Percentiles rank a stretch among this genome's conserved stretches.
Evolutionary conservation across 1,284 basidiomycete genomes (phyloP).

Genomic region (Omphalotus olearius): DNA sequence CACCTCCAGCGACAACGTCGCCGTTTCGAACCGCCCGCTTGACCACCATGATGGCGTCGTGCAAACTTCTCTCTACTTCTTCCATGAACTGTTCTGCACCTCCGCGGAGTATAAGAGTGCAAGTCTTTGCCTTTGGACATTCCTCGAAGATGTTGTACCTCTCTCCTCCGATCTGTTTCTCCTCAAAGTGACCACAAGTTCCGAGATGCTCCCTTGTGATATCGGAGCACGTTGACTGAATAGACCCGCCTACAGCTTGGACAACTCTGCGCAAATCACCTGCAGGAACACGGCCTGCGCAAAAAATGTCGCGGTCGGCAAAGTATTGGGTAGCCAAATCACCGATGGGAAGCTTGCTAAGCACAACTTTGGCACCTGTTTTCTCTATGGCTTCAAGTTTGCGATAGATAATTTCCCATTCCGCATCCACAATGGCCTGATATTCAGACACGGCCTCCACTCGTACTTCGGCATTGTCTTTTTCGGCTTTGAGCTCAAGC

Average conservation of each 20-base stretch:
- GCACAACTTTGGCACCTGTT: conserved; percentile 95
- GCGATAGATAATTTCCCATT: conserved; percentile 99
- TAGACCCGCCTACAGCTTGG: conserved; percentile 91
- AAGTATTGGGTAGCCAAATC: conserved; percentile 99
- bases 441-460: conserved; percentile 97
- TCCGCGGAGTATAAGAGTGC: conserved; percentile 93
- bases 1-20: conserved; percentile 95
- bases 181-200: conserved; percentile 88
- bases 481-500: conserved; percentile 98
- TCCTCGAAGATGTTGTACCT: conserved; percentile 96
- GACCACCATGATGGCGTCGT: conserved; percentile 99
- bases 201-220: conserved; percentile 90
- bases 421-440: conserved; percentile 98
- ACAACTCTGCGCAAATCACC: conserved; percentile 93
- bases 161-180: conserved; percentile 96
- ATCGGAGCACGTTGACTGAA: conserved; percentile 95
- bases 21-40: conserved; percentile 96
- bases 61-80: conserved; percentile 95
- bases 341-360: conserved; percentile 97
- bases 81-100: conserved; percentile 99
- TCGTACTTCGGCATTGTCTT: conserved; percentile 98
- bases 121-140: conserved; percentile 95
- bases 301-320: conserved; percentile 98
- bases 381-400: conserved; percentile 96
- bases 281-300: conserved; percentile 91